Evolutionary conservation across 2,329 filamentous ascomycete species (phyloP), one percentile per base, ranked within the genome.

Genomic region (Stenocarpella maydis): DNA sequence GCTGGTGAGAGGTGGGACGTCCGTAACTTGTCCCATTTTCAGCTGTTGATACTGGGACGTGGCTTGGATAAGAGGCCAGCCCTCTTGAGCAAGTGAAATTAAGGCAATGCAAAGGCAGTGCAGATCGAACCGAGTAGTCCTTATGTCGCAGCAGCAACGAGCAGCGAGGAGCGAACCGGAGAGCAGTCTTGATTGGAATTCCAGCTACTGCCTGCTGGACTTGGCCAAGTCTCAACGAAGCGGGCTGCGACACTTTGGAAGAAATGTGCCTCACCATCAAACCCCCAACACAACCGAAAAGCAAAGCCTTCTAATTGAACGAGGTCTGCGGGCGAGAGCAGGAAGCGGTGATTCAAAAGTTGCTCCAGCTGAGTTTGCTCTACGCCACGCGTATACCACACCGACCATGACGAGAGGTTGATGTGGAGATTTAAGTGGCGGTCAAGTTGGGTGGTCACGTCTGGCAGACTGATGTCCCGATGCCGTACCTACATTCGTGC

Each of bases 381-480:
- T 97, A 86, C 92, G 94, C 94, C 88, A 95, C 88, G 89, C 90
- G 92, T 97, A 90, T 97, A 97, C 91, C 94, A 89, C 89, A 89
- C 87, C 50, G 91, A 89, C 91, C 92, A 93, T 91, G 78, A 85
- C 81, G 76, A 77, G 83, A 86, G 91, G 89, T 90, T 88, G 86
- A 91, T 89, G 90, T 90, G 93, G 92, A 92, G 93, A 97, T 97
- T 94, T 88, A 83, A 66, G 87, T 91, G 90, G 93, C 93, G 92
- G 83, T 79, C 69, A 45, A 17, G 14, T 49, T 41, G 19, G 5
- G 9, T 28, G 10, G 15, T 49, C 39, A 71, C 14, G 61, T 66
- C 49, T 7, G n/a, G n/a, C 39, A 65, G 14, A 43, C 34, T 37
- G 28, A 10, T 21, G 10, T 45, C 31, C 7, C 19, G 19, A 26